phyloP scores from a whole-genome alignment of 257 asterid species.

The Nicotiana benthamiana region DNA sequence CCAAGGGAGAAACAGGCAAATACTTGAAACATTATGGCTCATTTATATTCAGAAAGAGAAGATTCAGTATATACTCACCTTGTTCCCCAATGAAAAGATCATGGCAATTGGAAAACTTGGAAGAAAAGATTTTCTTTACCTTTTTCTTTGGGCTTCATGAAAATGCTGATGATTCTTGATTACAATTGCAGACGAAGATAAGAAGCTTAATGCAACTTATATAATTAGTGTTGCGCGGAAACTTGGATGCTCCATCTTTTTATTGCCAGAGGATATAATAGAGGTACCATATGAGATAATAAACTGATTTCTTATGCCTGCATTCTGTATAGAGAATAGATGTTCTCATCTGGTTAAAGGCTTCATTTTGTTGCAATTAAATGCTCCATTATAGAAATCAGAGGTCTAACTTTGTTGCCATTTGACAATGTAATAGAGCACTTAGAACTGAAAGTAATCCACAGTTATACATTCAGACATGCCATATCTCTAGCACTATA shows the following conservation, averaged over 20 bases:
- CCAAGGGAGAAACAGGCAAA: conserved; percentile 77
- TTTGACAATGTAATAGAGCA: background rate
- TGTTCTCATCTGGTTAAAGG: background rate
- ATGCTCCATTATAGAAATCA: background rate
- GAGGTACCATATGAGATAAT: conserved; percentile 19
- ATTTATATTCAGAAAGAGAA: too few relatives aligned
- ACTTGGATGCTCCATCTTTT: conserved; percentile 46
- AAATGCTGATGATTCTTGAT: background rate
- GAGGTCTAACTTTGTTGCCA: background rate
- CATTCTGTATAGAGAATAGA: background rate
- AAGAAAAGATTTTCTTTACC: too few relatives aligned
- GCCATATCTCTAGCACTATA: too few relatives aligned
- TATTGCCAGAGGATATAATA: conserved; percentile 42
- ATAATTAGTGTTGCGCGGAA: conserved; percentile 44
- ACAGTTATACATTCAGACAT: background rate
- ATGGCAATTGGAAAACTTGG: too few relatives aligned
- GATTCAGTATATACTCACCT: too few relatives aligned
- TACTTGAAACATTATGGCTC: background rate
- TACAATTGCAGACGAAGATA: conserved; percentile 37
- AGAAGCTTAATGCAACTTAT: conserved; percentile 38
- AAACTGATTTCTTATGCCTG: too few relatives aligned
- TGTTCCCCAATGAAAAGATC: too few relatives aligned
- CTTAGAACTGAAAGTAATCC: background rate
- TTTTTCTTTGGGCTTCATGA: background rate
- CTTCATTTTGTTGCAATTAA: background rate